Conservation (phyloP, 306 rosid genomes). For the Fragaria iinumae region DNA sequence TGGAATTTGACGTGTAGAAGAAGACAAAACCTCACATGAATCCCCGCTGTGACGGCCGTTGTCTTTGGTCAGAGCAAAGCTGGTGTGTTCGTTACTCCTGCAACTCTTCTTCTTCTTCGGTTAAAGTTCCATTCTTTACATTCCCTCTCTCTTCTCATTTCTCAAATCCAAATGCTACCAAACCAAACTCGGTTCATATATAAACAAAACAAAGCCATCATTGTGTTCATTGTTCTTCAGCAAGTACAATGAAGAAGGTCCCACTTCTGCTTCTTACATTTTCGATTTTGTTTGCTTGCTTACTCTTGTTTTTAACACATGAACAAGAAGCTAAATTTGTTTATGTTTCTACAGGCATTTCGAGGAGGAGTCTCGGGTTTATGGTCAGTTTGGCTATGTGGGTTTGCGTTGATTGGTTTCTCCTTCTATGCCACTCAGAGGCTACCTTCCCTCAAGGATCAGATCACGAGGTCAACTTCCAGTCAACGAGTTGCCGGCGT, state of each 20-base stretch:
- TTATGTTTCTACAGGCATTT: constrained; percentile 43
- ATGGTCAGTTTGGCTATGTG: constrained; percentile 81
- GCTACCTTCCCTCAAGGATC: constrained; percentile 51
- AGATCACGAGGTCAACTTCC: constrained; percentile 22
- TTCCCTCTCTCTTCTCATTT: background rate
- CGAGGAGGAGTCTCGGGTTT: constrained; percentile 55
- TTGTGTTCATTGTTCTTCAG: constrained; percentile 23
- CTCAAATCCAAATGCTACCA: background rate
- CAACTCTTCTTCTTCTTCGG: constrained; percentile 59
- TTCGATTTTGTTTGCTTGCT: background rate
- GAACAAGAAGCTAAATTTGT: constrained; percentile 20
- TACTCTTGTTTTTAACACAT: background rate
- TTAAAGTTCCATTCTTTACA: constrained; percentile 48
- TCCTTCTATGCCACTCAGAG: constrained; percentile 69
- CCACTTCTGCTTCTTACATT: constrained; percentile 8
- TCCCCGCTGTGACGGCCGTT: constrained; percentile 27
- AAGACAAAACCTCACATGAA: constrained; percentile 68
- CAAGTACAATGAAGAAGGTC: constrained; percentile 75
- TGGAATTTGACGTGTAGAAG: constrained; percentile 19
- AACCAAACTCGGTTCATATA: constrained; percentile 27
- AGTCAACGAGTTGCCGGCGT: constrained; percentile 18
- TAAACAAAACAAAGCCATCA: constrained; percentile 3
- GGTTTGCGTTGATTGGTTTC: constrained; percentile 55
- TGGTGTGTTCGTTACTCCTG: constrained; percentile 58
- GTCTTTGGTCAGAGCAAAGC: constrained; percentile 26